phyloP scores from a whole-genome alignment of 192 early-diverging fungal genomes.

The Chytriomyces confervae region DNA sequence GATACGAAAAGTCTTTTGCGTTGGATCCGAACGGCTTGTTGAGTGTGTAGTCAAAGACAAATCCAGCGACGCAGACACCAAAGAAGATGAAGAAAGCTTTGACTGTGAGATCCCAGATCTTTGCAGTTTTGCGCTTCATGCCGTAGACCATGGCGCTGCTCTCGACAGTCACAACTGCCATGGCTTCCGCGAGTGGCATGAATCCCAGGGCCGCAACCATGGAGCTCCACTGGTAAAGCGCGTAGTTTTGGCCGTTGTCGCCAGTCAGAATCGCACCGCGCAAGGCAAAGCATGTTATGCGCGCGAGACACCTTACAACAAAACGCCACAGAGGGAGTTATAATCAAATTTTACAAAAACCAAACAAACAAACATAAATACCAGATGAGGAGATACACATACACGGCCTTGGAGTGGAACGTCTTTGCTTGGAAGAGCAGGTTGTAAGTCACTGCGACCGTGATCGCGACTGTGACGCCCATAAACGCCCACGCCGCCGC shows the following conservation, averaged over 20 bases:
- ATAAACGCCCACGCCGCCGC: conserved; percentile 11
- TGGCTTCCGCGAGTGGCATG: conserved; percentile 11
- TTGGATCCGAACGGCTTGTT: background rate
- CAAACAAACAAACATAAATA: background rate
- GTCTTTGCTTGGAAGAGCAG: conserved; percentile 8
- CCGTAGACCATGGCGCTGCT: background rate
- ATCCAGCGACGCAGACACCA: background rate
- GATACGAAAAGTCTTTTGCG: background rate
- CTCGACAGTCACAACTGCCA: no score
- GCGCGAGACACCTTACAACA: background rate
- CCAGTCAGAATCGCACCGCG: background rate
- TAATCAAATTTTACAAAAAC: no score
- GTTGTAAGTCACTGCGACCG: background rate
- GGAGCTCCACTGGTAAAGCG: conserved; percentile 1
- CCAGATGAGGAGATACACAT: conserved; percentile 21
- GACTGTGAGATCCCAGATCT: background rate
- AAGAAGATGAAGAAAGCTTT: background rate
- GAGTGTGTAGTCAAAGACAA: background rate
- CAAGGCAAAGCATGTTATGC: background rate
- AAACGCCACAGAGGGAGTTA: no score
- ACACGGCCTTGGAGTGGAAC: conserved; percentile 10
- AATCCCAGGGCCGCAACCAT: background rate
- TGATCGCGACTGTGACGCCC: background rate
- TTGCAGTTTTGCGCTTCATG: background rate
- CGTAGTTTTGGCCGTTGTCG: conserved; percentile 8